Conservation (phyloP, 2,329 filamentous ascomycete species). For the Colletotrichum liaoningense region DNA sequence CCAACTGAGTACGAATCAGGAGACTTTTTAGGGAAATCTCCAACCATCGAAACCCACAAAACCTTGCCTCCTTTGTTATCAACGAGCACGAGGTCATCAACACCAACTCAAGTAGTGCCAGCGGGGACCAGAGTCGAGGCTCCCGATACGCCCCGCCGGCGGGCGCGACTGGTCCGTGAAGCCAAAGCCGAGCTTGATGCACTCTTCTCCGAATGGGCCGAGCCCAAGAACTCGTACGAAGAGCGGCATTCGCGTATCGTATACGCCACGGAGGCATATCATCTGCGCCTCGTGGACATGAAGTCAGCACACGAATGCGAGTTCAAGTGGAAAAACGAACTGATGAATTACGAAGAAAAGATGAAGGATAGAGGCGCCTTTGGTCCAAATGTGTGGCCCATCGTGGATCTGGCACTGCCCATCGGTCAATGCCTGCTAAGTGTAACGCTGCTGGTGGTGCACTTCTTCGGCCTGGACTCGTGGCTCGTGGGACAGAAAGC, state of each 20-base stretch:
- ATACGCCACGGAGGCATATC: slow-evolving; percentile 29
- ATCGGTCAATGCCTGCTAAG: not conserved
- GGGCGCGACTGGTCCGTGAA: slow-evolving; percentile 13
- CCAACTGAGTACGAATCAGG: slow-evolving; percentile 14
- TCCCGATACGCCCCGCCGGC: slow-evolving; percentile 9
- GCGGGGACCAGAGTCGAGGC: not conserved
- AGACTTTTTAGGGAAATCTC: slow-evolving; percentile 4
- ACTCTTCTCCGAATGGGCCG: slow-evolving; percentile 3
- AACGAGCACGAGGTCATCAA: not conserved
- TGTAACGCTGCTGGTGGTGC: not conserved
- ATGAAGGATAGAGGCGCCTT: slow-evolving; percentile 17
- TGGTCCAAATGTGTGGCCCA: slow-evolving; percentile 6
- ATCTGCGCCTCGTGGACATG: slow-evolving; percentile 13
- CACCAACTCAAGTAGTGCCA: not conserved
- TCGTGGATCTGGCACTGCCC: slow-evolving; percentile 8
- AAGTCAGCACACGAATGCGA: slow-evolving; percentile 25
- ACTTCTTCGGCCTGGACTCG: not conserved
- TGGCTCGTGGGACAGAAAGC: not conserved
- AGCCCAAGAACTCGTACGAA: slow-evolving; percentile 17
- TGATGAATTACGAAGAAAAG: slow-evolving; percentile 8
- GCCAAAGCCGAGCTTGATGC: slow-evolving; percentile 24
- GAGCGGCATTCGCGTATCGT: slow-evolving; percentile 26
- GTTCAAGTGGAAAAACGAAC: slow-evolving; percentile 26
- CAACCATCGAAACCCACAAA: slow-evolving; percentile 3
- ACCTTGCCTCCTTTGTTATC: not conserved